These are phyloP conservation scores for Vitis hybrid DNA, from an alignment of 177 flowering plant species.

Conservation along the genomic window DNA sequence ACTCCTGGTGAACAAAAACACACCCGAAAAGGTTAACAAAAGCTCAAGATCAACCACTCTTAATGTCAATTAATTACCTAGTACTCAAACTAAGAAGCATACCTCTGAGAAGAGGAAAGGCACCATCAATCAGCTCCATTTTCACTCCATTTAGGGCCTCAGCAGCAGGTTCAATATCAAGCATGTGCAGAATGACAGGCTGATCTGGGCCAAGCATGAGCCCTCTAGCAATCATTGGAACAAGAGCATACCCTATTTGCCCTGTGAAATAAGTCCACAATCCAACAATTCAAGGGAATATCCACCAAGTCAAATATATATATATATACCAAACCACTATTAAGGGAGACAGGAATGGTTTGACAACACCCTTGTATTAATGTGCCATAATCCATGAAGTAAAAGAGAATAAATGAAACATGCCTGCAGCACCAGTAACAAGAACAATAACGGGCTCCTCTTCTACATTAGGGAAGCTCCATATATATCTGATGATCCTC, in stretches of 20 bases:
- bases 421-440: slow-evolving; percentile 92
- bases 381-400: background rate
- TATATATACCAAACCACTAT: background rate
- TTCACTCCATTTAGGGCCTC: slow-evolving; percentile 74
- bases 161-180: slow-evolving; percentile 65
- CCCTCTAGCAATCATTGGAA: slow-evolving; percentile 91
- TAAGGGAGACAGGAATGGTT: no score
- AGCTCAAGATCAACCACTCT: background rate
- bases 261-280: slow-evolving; percentile 43
- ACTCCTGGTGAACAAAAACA: slow-evolving; percentile 40
- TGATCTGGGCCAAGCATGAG: slow-evolving; percentile 83
- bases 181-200: slow-evolving; percentile 84
- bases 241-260: slow-evolving; percentile 91
- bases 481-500: slow-evolving; percentile 49
- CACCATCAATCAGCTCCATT: slow-evolving; percentile 88
- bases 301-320: background rate
- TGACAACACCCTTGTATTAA: background rate
- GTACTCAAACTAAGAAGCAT: background rate
- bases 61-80: background rate
- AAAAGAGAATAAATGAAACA: slow-evolving; percentile 17
- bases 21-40: background rate
- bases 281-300: background rate
- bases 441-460: slow-evolving; percentile 66
- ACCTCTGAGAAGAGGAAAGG: slow-evolving; percentile 90
- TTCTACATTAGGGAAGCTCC: slow-evolving; percentile 38